Evolutionary conservation across 2,329 filamentous ascomycete species (phyloP).

Genomic region (Calycina herbarum): DNA sequence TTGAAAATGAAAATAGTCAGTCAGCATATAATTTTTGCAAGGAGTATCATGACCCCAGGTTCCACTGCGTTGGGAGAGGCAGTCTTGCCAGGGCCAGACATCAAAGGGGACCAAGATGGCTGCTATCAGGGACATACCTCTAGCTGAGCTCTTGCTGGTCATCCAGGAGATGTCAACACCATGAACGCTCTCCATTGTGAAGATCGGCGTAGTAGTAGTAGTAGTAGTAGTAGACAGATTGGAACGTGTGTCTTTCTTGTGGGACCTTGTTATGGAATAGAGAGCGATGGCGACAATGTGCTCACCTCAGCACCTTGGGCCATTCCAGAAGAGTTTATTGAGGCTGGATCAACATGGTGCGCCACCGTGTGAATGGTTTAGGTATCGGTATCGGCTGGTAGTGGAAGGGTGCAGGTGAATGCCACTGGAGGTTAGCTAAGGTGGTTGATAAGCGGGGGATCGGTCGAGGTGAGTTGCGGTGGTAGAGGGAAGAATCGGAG

Average conservation of each 20-base stretch:
- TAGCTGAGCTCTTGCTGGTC: constrained; percentile 30
- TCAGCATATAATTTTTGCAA: constrained; percentile 13
- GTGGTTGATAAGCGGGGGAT: constrained; percentile 4
- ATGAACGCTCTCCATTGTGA: constrained; percentile 37
- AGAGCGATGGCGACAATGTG: constrained; percentile 15
- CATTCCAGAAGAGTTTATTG: constrained; percentile 15
- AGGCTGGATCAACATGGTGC: constrained; percentile 15
- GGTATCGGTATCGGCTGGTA: neutral
- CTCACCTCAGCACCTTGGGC: constrained; percentile 20
- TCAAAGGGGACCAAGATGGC: neutral
- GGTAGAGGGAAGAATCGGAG: neutral
- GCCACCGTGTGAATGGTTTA: constrained; percentile 5
- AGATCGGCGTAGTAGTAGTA: neutral
- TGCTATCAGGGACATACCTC: constrained; percentile 30
- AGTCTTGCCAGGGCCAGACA: constrained; percentile 12
- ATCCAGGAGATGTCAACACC: constrained; percentile 40
- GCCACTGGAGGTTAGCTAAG: too few species aligned
- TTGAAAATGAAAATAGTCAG: constrained; percentile 4
- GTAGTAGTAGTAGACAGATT: neutral
- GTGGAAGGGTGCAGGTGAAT: neutral
- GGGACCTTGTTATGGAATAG: constrained; percentile 8
- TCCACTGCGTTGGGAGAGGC: constrained; percentile 14
- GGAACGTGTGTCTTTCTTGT: neutral
- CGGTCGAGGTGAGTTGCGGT: neutral
- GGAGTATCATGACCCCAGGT: constrained; percentile 9